Percentiles rank a stretch among this genome's conserved stretches.
These are phyloP conservation scores for Basidiobolus heterosporus DNA, from an alignment of 371 early-diverging fungal species.

Conservation along the genomic window DNA sequence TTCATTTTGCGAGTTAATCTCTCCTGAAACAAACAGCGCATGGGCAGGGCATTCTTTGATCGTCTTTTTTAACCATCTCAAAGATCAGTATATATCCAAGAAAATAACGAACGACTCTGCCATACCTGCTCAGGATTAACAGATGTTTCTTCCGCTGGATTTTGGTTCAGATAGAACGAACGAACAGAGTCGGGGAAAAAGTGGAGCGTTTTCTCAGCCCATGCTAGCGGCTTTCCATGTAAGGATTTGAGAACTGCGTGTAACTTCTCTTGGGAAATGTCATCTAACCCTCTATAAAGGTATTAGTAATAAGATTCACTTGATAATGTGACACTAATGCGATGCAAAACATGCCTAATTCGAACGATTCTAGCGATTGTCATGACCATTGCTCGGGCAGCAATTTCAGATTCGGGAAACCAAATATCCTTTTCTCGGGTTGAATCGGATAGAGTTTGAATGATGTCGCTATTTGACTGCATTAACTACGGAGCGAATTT, in stretches of 20 bases:
- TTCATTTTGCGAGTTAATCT: too few relatives aligned
- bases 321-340: not conserved
- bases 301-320: not conserved
- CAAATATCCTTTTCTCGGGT: constrained; percentile 38
- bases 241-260: constrained; percentile 28
- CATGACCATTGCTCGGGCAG: constrained; percentile 35
- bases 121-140: constrained; percentile 5
- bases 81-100: too few relatives aligned
- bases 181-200: constrained; percentile 35
- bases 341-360: constrained; percentile 10
- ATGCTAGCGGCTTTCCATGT: constrained; percentile 30
- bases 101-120: too few relatives aligned
- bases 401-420: constrained; percentile 49
- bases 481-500: constrained; percentile 17
- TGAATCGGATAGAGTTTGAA: constrained; percentile 36
- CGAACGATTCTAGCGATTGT: constrained; percentile 41
- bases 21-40: too few relatives aligned
- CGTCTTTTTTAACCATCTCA: too few relatives aligned
- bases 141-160: constrained; percentile 4
- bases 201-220: constrained; percentile 29
- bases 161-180: constrained; percentile 22
- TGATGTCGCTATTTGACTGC: constrained; percentile 36
- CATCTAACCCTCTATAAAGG: constrained; percentile 29
- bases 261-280: constrained; percentile 34
- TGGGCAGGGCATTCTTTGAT: too few relatives aligned